Base-by-base conservation (phyloP, 2,329 filamentous ascomycete species). In the Cladosporium sp. region DNA sequence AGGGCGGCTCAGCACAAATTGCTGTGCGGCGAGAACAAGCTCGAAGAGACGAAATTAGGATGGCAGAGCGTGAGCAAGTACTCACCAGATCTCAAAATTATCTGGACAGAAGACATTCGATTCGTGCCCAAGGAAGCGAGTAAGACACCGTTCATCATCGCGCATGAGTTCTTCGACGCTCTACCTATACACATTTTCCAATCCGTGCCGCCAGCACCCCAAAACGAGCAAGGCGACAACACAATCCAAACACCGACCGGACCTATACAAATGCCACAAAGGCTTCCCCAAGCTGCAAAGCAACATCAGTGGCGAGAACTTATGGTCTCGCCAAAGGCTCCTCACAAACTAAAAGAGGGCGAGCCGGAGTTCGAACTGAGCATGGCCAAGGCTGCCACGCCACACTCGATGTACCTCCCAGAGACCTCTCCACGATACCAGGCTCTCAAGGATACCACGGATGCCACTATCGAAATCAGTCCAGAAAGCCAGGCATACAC, bases 131-230 rank as follows among this genome's bases (percentile, higher is more conserved):
- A 83, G 64, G 65, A 71, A 39, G 75, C 84, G 20, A 80, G 82
- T 60, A 89, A 88, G 69, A 89, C 86, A 20, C 93, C 94, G 0
- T 95, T 97, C 73, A 96, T 99, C 60, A 84, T 97, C 49, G 94
- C 94, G 4, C 94, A 99, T 72, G 94, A 99, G 71, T 97, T 99
- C 79, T 99, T 99, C 76, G 94, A 99, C 66, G 94, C 94, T 2
- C 85, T 99, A 0, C 94, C 94, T 34, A 97, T 99, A 65, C 92
- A 99, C 72, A 87, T 90, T 60, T 99, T 99, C 71, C 88, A 97
- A 73, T 88, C 90, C 13, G 81, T 93, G 51, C 69, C 61, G 61
- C 61, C 69, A 17, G 63, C 62, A 57, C 71, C 57, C 64, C 52
- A 56, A 28, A 35, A 44, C 7, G 58, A 62, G 12, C 68, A 54